Percentiles rank a stretch among this genome's conserved stretches.
These are phyloP conservation scores for Aspergillus carlsbadensis DNA, from an alignment of 495 filamentous ascomycete genomes.

Conservation along the genomic window DNA sequence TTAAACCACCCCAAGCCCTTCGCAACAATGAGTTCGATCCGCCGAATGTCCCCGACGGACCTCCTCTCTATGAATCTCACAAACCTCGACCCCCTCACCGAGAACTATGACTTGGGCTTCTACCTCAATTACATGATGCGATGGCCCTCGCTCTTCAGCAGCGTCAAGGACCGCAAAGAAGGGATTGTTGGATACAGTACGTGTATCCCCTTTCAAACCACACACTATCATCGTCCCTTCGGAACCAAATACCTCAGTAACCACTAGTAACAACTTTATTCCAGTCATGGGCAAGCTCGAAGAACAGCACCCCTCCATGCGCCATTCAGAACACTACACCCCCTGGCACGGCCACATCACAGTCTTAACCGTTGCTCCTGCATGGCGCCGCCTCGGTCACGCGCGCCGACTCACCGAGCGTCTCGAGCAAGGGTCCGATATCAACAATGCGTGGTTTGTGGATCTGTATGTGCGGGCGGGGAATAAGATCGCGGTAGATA, in stretches of 20 bases:
- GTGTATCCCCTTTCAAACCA: conserved; percentile 18
- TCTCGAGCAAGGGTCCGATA: conserved; percentile 76
- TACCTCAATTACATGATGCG: conserved; percentile 92
- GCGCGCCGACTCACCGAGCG: conserved; percentile 75
- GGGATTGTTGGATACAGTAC: conserved; percentile 92
- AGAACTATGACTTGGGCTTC: conserved; percentile 93
- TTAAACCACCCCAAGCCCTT: not conserved
- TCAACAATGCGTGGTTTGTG: conserved; percentile 86
- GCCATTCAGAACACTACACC: conserved; percentile 78
- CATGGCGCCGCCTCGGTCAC: conserved; percentile 80
- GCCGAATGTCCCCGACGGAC: conserved; percentile 68
- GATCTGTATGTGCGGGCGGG: conserved; percentile 89
- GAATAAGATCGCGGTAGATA: conserved; percentile 79
- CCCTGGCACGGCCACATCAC: conserved; percentile 99
- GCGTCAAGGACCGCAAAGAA: conserved; percentile 75
- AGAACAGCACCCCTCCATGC: conserved; percentile 70
- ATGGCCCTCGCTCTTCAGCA: conserved; percentile 91
- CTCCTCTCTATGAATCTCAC: conserved; percentile 80
- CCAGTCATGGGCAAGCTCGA: conserved; percentile 97
- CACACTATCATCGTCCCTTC: not conserved
- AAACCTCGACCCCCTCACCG: conserved; percentile 89
- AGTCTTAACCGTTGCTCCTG: conserved; percentile 86
- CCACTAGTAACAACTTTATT: not conserved
- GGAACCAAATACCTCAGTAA: not conserved
- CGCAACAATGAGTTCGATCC: conserved; percentile 61